A percentile compares a stretch with the other conserved stretches of the same genome.
These are phyloP conservation scores for Peronospora destructor DNA, from an alignment of 352 stramenopile genomes.

Conservation along the genomic window DNA sequence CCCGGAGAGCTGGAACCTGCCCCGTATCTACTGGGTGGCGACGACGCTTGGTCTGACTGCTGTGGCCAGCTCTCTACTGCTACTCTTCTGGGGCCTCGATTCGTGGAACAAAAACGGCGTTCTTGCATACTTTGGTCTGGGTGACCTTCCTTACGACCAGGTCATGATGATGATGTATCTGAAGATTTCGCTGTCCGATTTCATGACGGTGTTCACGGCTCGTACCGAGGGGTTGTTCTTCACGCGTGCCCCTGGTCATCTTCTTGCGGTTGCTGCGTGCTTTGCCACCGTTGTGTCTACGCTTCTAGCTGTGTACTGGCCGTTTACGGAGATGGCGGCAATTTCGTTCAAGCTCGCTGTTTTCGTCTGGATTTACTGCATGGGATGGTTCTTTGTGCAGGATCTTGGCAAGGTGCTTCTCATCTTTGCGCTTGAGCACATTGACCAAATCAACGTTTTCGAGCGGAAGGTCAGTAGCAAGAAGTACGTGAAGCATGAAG, in stretches of 20 bases:
- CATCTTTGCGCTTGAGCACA: slow-evolving; percentile 54
- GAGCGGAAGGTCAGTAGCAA: slow-evolving; percentile 52
- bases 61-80: slow-evolving; percentile 76
- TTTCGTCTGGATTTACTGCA: slow-evolving; percentile 87
- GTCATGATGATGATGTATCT: slow-evolving; percentile 92
- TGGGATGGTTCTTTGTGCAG: slow-evolving; percentile 86
- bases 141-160: slow-evolving; percentile 81
- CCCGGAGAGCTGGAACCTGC: slow-evolving; percentile 69
- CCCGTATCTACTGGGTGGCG: slow-evolving; percentile 52
- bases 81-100: slow-evolving; percentile 81
- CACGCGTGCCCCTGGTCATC: slow-evolving; percentile 52
- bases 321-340: slow-evolving; percentile 65
- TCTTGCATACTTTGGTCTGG: slow-evolving; percentile 49
- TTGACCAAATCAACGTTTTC: slow-evolving; percentile 50
- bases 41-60: slow-evolving; percentile 62
- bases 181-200: slow-evolving; percentile 91
- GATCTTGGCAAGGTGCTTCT: slow-evolving; percentile 69
- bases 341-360: slow-evolving; percentile 65
- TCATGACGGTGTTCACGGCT: slow-evolving; percentile 89
- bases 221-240: slow-evolving; percentile 83
- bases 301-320: slow-evolving; percentile 80
- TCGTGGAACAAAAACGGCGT: slow-evolving; percentile 71
- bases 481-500: slow-evolving; percentile 53
- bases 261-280: slow-evolving; percentile 65
- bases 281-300: slow-evolving; percentile 79